Evolutionary conservation across 2,329 filamentous ascomycete species (phyloP), one percentile per base, ranked within the genome.

Genomic region (Aspergillus sp.): DNA sequence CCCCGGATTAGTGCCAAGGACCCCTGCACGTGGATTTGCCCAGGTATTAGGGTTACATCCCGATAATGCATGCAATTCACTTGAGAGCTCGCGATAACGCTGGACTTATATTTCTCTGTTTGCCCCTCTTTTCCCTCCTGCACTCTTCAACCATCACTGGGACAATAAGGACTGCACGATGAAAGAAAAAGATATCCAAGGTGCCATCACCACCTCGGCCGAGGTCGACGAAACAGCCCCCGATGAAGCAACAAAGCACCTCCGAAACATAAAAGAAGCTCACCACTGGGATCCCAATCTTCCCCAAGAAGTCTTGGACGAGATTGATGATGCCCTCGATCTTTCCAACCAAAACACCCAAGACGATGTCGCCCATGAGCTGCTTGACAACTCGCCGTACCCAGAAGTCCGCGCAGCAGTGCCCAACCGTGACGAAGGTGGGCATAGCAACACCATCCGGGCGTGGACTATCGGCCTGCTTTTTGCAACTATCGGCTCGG

Each of bases 381-480:
- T 83, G 58, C 75, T 83, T 60, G 81, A 85, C 49, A 81, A 85
- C 62, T 85, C 82, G 43, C 82, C 82, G 2, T 85, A 85, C 59
- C 80, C 81, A 33, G 82, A 85, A 68, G 82, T 85, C 27, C 79
- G 82, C 55, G 79, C 82, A 22, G 79, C 83, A 15, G 82, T 85
- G 15, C 72, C 79, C 51, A 85, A 84, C 61, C 76, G 78, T 60
- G 82, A 85, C 57, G 75, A 82, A 55, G 81, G 84, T 56, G 70
- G 84, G 20, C 78, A 81, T n/a, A 74, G 75, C 55, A 84, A 83
- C 62, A 84, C 82, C 17, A 72, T 84, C 48, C 80, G 82, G 44
- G 81, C 81, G 30, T 85, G 82, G 82, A 67, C 72, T 4, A 81
- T 85, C 51, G 82, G 82, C 30, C 50, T 84, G 56, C 4, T 83